Evolutionary conservation across 805 yeast genomes (phyloP), one percentile per base, ranked within the genome.

Genomic region (Pichia eremophila): DNA sequence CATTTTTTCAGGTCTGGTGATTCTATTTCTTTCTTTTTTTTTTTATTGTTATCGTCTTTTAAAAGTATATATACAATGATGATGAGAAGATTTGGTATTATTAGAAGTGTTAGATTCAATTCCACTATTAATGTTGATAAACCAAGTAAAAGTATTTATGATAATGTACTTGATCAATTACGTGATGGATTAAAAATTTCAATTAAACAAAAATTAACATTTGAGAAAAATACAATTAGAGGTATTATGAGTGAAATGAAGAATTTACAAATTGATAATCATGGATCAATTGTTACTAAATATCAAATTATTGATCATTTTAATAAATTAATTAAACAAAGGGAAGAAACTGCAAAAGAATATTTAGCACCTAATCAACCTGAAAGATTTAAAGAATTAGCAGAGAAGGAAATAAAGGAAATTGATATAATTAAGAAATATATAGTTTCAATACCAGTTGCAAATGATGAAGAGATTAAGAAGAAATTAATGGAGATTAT

Each of bases 191-290:
- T 67, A 41, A 67, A 67, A 41, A 41, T 52, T 3, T 63, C 60
- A 41, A 64, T 67, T 45, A 57, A 69, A 51, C 48, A 53, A 45
- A 67, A 62, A 44, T 67, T 65, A 44, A 59, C 59, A 4, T 44
- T 65, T 19, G 66, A 65, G 54, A 69, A 70, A 46, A 70, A 67
- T 45, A 71, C 71, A 36, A 64, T 70, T 44, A 62, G 72, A 54
- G 52, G 67, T 34, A 61, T 70, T 15, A 54, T 70, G 50, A 60
- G 70, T 25, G 70, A 68, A 43, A 63, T 70, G 45, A 70, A 70
- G 51, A 70, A 70, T 52, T 50, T 62, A 36, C 70, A 66, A 53
- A 62, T 67, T 43, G 64, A 58, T 18, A 58, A 58, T 39, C 59
- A 58, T 12, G 60, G 52, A 18, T 53, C 56, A 36, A 52, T 56